These are phyloP conservation scores for Mrakia gelida DNA, from an alignment of 768 basidiomycete species.

Conservation along the genomic window DNA sequence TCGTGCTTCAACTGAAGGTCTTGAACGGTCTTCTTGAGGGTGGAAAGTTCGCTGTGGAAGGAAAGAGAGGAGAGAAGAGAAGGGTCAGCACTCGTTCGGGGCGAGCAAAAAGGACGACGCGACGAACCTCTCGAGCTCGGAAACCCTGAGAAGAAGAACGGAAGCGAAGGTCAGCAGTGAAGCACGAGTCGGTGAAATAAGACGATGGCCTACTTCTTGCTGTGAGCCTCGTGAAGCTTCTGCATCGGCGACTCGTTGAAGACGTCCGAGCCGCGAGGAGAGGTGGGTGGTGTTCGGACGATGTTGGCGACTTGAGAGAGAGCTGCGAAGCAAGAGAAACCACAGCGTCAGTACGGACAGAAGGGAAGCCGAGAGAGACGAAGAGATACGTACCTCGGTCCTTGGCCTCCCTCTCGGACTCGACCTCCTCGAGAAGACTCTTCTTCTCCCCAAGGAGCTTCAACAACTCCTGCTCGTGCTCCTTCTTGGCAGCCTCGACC, in stretches of 20 bases:
- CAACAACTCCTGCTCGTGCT: background rate
- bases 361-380: background rate
- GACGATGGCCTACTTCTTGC: constrained; percentile 7
- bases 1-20: background rate
- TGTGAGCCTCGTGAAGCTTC: constrained; percentile 28
- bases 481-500: constrained; percentile 13
- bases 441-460: background rate
- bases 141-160: background rate
- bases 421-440: constrained; percentile 6
- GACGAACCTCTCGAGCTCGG: constrained; percentile 28
- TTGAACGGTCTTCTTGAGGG: background rate
- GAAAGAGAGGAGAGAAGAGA: background rate
- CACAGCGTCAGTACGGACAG: no score
- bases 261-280: constrained; percentile 1
- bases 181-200: no score
- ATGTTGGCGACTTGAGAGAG: background rate
- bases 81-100: background rate
- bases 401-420: constrained; percentile 25
- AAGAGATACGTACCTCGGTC: constrained; percentile 14
- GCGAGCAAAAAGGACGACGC: background rate
- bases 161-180: background rate
- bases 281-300: constrained; percentile 14
- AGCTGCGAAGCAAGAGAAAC: background rate
- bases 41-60: constrained; percentile 1
- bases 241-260: constrained; percentile 21